Evolutionary conservation across 1,284 basidiomycete species (phyloP).

Genomic region (Cryptococcus sp.): DNA sequence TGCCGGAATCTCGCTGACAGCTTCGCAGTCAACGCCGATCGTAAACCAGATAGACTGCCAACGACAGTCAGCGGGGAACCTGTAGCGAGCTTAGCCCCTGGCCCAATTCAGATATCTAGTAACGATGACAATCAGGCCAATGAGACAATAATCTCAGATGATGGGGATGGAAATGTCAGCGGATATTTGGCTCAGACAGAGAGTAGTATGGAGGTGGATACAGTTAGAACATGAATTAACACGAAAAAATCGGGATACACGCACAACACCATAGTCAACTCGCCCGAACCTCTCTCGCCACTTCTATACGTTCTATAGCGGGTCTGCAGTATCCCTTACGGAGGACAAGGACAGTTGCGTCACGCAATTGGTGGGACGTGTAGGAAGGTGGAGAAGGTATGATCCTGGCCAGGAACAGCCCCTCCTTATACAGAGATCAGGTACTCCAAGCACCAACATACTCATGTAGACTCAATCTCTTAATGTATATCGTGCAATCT

Average conservation of each 20-base stretch:
- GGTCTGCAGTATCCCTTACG: too few relatives aligned
- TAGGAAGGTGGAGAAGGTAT: too few relatives aligned
- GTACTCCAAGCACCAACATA: too few relatives aligned
- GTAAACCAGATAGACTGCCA: constrained; percentile 39
- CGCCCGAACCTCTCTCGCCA: too few relatives aligned
- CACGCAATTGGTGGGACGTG: too few relatives aligned
- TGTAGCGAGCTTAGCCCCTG: constrained; percentile 30
- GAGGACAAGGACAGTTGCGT: too few relatives aligned
- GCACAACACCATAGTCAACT: too few relatives aligned
- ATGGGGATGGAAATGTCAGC: neutral
- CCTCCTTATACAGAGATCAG: too few relatives aligned
- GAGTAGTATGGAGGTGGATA: neutral
- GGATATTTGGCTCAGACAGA: neutral
- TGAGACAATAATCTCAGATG: neutral
- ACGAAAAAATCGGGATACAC: neutral
- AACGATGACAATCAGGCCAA: neutral
- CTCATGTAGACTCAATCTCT: too few relatives aligned
- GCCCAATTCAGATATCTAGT: constrained; percentile 17
- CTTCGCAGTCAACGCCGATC: constrained; percentile 33
- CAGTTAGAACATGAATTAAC: neutral
- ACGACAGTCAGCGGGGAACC: constrained; percentile 35
- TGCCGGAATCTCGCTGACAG: neutral
- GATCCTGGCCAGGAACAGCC: too few relatives aligned
- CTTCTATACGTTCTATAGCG: too few relatives aligned
- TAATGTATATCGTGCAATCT: too few relatives aligned